phyloP scores from a whole-genome alignment of 2,329 filamentous ascomycete genomes.

The Diaporthe citriasiana region DNA sequence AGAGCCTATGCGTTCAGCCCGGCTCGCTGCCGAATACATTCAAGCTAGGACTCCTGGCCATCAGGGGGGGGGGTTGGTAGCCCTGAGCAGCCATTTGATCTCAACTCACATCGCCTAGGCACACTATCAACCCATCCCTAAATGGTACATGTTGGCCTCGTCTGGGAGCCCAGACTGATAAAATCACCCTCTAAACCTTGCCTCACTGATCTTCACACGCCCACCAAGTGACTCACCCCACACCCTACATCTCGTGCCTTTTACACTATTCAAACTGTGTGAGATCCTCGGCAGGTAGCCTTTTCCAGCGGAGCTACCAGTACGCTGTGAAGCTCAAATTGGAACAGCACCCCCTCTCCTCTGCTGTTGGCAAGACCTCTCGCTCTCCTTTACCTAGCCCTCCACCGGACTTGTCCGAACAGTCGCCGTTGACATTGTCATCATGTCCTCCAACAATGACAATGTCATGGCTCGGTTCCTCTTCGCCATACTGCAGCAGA shows the following conservation, averaged over 20 bases:
- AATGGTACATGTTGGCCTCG: slow-evolving; percentile 24
- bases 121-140: slow-evolving; percentile 36
- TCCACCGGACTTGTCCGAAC: slow-evolving; percentile 40
- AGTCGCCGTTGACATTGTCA: slow-evolving; percentile 44
- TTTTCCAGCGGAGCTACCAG: not conserved
- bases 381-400: slow-evolving; percentile 7
- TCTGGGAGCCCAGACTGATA: slow-evolving; percentile 54
- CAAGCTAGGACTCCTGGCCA: slow-evolving; percentile 13
- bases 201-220: slow-evolving; percentile 59
- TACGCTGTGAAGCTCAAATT: slow-evolving; percentile 49
- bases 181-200: slow-evolving; percentile 50
- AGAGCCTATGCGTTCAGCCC: slow-evolving; percentile 34
- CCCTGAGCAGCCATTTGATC: slow-evolving; percentile 27
- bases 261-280: slow-evolving; percentile 46
- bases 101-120: slow-evolving; percentile 28
- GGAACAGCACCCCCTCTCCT: slow-evolving; percentile 45
- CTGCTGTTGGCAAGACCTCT: slow-evolving; percentile 43
- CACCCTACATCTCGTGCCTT: slow-evolving; percentile 40
- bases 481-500: slow-evolving; percentile 72
- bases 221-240: slow-evolving; percentile 55
- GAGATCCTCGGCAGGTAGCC: slow-evolving; percentile 43
- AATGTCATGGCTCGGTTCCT: slow-evolving; percentile 71
- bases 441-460: slow-evolving; percentile 69
- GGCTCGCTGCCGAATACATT: slow-evolving; percentile 31
- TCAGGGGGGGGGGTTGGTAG: slow-evolving; percentile 6